phyloP scores from a whole-genome alignment of 2,329 filamentous ascomycete species.

The Aschersonia sp. region DNA sequence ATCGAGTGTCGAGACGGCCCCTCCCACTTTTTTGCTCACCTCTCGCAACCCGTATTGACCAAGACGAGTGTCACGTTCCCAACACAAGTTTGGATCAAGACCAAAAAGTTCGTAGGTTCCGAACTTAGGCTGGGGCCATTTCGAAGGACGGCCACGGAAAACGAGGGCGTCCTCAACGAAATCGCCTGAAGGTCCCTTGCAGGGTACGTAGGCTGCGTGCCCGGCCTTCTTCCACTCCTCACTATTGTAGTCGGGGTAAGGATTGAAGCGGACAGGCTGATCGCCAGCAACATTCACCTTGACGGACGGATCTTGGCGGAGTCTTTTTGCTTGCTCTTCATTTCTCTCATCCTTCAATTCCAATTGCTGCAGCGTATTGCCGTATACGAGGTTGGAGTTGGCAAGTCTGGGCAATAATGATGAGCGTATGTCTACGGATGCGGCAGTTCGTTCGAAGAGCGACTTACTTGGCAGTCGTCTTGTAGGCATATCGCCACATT shows the following conservation, averaged over 20 bases:
- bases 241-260: slow-evolving; percentile 58
- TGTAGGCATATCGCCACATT: slow-evolving; percentile 24
- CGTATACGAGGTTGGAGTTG: slow-evolving; percentile 39
- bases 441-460: not conserved
- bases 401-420: slow-evolving; percentile 16
- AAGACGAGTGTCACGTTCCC: slow-evolving; percentile 54
- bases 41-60: slow-evolving; percentile 47
- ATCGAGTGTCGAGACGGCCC: slow-evolving; percentile 23
- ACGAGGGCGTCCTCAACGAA: slow-evolving; percentile 46
- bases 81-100: slow-evolving; percentile 49
- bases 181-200: slow-evolving; percentile 48
- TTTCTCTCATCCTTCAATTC: slow-evolving; percentile 23
- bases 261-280: slow-evolving; percentile 46
- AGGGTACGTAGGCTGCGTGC: slow-evolving; percentile 45
- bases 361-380: slow-evolving; percentile 36
- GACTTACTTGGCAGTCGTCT: slow-evolving; percentile 25
- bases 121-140: slow-evolving; percentile 45
- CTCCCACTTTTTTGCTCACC: slow-evolving; percentile 29
- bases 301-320: slow-evolving; percentile 18
- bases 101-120: slow-evolving; percentile 47
- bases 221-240: slow-evolving; percentile 40
- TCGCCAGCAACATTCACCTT: slow-evolving; percentile 24
- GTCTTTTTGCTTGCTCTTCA: slow-evolving; percentile 14
- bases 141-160: slow-evolving; percentile 44
- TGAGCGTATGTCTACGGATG: not conserved